These are phyloP conservation scores for Coniosporium tulheliwenetii DNA, from an alignment of 2,329 filamentous ascomycete species.

Conservation along the genomic window DNA sequence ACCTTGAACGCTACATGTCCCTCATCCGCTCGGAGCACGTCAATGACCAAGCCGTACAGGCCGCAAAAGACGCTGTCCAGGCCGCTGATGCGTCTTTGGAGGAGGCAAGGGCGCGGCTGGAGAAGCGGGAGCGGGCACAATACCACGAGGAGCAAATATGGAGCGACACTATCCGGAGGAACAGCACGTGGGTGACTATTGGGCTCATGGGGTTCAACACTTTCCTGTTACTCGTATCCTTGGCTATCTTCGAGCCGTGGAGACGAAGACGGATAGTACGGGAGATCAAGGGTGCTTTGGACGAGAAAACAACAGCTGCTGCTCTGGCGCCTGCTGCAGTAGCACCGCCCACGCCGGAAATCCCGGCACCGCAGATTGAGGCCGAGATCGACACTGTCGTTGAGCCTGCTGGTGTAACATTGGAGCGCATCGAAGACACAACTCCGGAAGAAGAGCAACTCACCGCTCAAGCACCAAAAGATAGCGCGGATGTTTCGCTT, in stretches of 20 bases:
- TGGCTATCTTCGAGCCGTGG: constrained; percentile 90
- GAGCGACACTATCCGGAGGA: constrained; percentile 91
- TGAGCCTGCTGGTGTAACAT: constrained; percentile 6
- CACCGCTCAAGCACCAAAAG: background rate
- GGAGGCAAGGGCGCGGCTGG: constrained; percentile 58
- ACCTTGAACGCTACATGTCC: constrained; percentile 87
- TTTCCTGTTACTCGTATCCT: constrained; percentile 67
- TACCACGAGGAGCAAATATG: constrained; percentile 99
- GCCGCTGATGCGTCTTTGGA: constrained; percentile 68
- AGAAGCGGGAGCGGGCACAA: constrained; percentile 68
- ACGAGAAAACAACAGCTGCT: constrained; percentile 44
- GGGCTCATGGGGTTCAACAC: constrained; percentile 96
- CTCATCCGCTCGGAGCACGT: constrained; percentile 86
- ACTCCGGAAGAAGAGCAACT: constrained; percentile 1
- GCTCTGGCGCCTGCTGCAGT: constrained; percentile 5
- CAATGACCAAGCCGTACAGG: constrained; percentile 70
- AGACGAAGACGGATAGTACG: constrained; percentile 63
- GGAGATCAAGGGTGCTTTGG: constrained; percentile 54
- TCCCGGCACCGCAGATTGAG: background rate
- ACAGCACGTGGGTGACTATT: constrained; percentile 97
- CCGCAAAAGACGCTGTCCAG: constrained; percentile 55
- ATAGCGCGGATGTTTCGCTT: background rate
- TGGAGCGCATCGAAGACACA: constrained; percentile 3
- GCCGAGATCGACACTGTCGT: constrained; percentile 2
- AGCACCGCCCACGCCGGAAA: background rate